phyloP scores from a whole-genome alignment of 129 eudicot genomes.

The Flaveria trinervia region DNA sequence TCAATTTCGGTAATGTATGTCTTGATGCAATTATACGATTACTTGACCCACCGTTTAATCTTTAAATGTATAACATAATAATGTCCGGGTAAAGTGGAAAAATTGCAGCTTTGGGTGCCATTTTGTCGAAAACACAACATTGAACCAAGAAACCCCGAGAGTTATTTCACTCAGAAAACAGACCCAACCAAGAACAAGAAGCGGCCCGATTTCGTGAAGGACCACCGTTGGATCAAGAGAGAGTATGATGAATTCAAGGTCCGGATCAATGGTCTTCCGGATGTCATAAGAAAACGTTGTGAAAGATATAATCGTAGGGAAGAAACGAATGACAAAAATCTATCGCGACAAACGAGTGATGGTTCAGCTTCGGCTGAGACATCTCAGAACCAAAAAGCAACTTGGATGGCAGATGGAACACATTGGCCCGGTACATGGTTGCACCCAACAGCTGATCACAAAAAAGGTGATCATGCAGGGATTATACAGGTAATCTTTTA shows the following conservation, averaged over 20 bases:
- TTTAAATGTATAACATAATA: background rate
- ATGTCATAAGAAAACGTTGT: conserved; percentile 71
- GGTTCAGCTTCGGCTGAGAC: conserved; percentile 38
- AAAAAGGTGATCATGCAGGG: conserved; percentile 86
- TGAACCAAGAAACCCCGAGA: conserved; percentile 92
- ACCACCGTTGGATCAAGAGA: conserved; percentile 91
- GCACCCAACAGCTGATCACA: conserved; percentile 58
- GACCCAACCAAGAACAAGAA: conserved; percentile 89
- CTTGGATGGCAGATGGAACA: conserved; percentile 99
- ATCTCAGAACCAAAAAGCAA: conserved; percentile 46
- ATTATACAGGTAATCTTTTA: conserved; percentile 58
- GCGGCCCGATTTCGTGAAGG: conserved; percentile 78
- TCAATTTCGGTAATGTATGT: conserved; percentile 68
- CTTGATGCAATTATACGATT: no score
- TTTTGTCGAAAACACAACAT: conserved; percentile 90
- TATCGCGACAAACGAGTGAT: conserved; percentile 40
- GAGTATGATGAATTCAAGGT: conserved; percentile 97
- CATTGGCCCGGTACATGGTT: conserved; percentile 98
- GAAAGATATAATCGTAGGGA: conserved; percentile 69
- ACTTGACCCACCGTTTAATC: background rate
- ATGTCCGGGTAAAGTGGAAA: background rate
- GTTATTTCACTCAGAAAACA: conserved; percentile 70
- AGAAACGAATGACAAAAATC: conserved; percentile 47
- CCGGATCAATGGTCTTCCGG: conserved; percentile 86
- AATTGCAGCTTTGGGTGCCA: conserved; percentile 81